Percentiles rank a stretch among this genome's conserved stretches.
Conservation (phyloP, 2,329 filamentous ascomycete genomes). For the Erysiphe pulchra region DNA sequence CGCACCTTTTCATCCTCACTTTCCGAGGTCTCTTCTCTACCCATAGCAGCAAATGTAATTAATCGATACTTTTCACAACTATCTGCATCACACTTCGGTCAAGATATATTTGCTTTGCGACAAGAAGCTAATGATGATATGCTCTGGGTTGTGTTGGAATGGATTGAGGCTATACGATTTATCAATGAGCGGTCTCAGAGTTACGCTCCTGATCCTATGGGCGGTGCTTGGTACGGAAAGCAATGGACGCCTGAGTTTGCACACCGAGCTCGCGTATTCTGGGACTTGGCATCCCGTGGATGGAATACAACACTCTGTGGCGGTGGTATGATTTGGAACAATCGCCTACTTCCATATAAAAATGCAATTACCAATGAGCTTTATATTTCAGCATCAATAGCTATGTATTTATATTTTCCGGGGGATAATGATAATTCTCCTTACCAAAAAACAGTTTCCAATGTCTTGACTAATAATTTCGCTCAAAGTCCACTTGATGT, state of each 20-base stretch:
- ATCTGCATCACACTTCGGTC: constrained; percentile 60
- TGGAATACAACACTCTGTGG: constrained; percentile 64
- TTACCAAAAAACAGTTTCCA: constrained; percentile 20
- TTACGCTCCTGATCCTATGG: constrained; percentile 18
- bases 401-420: constrained; percentile 77
- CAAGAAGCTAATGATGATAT: constrained; percentile 79
- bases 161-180: constrained; percentile 64
- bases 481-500: constrained; percentile 21
- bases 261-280: constrained; percentile 64
- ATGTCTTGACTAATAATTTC: constrained; percentile 1
- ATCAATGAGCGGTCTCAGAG: constrained; percentile 43
- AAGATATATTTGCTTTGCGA: constrained; percentile 50
- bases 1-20: constrained; percentile 40
- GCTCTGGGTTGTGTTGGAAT: constrained; percentile 80
- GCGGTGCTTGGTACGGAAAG: constrained; percentile 40
- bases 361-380: constrained; percentile 92
- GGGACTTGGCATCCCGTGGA: constrained; percentile 50
- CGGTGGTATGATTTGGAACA: constrained; percentile 84
- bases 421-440: constrained; percentile 52
- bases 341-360: constrained; percentile 59
- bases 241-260: constrained; percentile 56
- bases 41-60: constrained; percentile 44
- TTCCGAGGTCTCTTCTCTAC: constrained; percentile 14
- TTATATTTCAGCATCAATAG: constrained; percentile 59
- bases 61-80: constrained; percentile 59